Base-by-base conservation (phyloP, 2,329 filamentous ascomycete genomes). In the Aspergillus tanneri region DNA sequence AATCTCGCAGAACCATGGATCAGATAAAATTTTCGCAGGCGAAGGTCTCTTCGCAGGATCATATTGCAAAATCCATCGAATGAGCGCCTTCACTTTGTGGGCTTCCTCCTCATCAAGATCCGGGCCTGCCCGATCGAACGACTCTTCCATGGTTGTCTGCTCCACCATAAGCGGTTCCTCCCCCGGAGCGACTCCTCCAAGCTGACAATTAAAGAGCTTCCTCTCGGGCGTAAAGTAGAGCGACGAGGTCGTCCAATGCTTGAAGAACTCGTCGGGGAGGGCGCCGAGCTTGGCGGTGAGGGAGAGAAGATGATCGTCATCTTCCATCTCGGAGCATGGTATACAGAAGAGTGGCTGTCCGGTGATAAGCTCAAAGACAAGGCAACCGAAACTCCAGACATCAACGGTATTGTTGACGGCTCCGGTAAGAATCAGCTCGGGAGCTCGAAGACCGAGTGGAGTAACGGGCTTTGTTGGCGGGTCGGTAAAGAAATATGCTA, bases 351-450 rank as follows among this genome's bases (percentile, higher is more conserved):
- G 53, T 45, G 43, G 62, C 48, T 23, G 50, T 43, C 64, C 58
- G 10, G 62, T 64, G 23, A 67, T 49, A 25, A 66, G 53, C 51
- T 67, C 65, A 48, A 61, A 67, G 23, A 67, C 18, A n/a, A 67
- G 52, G 37, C 64, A 68, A 49, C 54, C 52, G 30, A 67, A 63
- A 44, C 56, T 62, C 65, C 59, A 68, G 25, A 65, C 49, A 46
- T 68, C 62, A 54, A 63, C 50, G 14, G 56, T 56, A 28, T 22
- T 51, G 36, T 54, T 47, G 27, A 65, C 55, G 4, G 46, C 30
- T 46, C 53, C 54, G 23, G 45, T 55, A 21, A 67, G 46, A 53
- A 65, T 59, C 23, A 63, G 50, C 36, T 67, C 63, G 12, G 61
- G 62, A 28, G 60, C 54, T 46, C 64, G 58, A 42, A 67, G 60